Evolutionary conservation across 1,284 basidiomycete genomes (phyloP).

Genomic region (Bjerkandera adusta): DNA sequence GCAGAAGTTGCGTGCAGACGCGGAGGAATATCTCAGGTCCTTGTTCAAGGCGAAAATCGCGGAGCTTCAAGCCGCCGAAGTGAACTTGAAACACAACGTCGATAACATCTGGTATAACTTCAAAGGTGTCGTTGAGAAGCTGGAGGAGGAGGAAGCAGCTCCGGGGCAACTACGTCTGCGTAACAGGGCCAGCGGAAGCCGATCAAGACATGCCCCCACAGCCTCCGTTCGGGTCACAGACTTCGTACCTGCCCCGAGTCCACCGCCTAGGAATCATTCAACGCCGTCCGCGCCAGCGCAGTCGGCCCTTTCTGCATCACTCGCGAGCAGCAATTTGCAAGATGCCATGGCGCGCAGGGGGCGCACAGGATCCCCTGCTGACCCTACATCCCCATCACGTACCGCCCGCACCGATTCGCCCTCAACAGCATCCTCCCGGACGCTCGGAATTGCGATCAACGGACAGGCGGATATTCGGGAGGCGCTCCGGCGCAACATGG

Average conservation of each 20-base stretch:
- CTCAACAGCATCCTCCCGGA: conserved; percentile 27
- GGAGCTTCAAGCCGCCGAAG: conserved; percentile 57
- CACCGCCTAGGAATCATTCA: conserved; percentile 36
- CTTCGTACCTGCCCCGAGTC: conserved; percentile 51
- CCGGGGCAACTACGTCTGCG: conserved; percentile 5
- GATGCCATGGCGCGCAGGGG: conserved; percentile 38
- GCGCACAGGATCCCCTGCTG: conserved; percentile 9
- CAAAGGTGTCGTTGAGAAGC: conserved; percentile 45
- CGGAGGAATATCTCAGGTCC: conserved; percentile 57
- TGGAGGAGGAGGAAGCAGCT: conserved; percentile 38
- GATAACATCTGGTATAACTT: conserved; percentile 64
- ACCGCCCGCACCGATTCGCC: conserved; percentile 23
- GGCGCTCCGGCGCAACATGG: conserved; percentile 55
- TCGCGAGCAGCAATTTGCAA: conserved; percentile 60
- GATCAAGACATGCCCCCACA: conserved; percentile 17
- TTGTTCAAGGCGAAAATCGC: conserved; percentile 55
- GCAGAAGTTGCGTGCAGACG: conserved; percentile 48
- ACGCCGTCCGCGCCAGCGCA: conserved; percentile 35
- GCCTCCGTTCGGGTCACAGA: conserved; percentile 46
- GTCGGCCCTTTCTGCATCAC: conserved; percentile 69
- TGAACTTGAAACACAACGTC: conserved; percentile 53
- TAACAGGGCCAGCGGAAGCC: conserved; percentile 18
- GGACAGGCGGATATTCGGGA: conserved; percentile 32
- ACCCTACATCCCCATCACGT: conserved; percentile 16
- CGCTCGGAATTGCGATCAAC: conserved; percentile 22